phyloP scores from a whole-genome alignment of 148 eudicot species.

The Beta vulgaris region DNA sequence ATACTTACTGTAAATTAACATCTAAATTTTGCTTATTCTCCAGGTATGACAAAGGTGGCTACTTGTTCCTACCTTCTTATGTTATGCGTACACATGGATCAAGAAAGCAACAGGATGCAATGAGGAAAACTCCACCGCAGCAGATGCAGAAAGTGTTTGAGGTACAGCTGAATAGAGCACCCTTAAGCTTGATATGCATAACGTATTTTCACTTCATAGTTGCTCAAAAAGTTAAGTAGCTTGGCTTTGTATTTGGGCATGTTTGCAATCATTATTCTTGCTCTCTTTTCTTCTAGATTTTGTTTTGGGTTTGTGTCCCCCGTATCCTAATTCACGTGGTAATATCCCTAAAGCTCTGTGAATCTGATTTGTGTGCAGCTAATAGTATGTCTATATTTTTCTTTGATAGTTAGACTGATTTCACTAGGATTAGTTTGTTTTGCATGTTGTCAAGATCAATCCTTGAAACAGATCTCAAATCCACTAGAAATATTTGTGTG shows the following conservation, averaged over 20 bases:
- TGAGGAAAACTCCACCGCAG: conserved; percentile 46
- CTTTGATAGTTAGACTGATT: background rate
- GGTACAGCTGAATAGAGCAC: conserved; percentile 33
- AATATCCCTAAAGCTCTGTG: background rate
- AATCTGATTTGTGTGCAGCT: background rate
- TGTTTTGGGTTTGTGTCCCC: background rate
- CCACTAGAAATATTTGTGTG: background rate
- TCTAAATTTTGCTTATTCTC: conserved; percentile 19
- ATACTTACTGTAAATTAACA: background rate
- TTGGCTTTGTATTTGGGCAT: conserved; percentile 1
- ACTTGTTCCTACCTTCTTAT: conserved; percentile 79
- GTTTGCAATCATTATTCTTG: no score
- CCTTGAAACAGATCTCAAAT: background rate
- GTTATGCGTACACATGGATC: conserved; percentile 93
- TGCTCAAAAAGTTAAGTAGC: conserved; percentile 7
- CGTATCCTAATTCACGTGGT: background rate
- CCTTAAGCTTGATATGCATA: background rate
- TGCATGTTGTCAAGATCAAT: conserved; percentile 3
- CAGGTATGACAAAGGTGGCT: conserved; percentile 87
- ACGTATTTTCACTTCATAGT: background rate
- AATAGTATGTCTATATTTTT: background rate
- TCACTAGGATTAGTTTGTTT: background rate
- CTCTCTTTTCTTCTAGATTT: background rate
- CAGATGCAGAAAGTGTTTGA: conserved; percentile 75
- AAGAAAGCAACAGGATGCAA: conserved; percentile 61